Conservation (phyloP, 1,284 basidiomycete genomes). For the Cutaneotrichosporon curvatum region DNA sequence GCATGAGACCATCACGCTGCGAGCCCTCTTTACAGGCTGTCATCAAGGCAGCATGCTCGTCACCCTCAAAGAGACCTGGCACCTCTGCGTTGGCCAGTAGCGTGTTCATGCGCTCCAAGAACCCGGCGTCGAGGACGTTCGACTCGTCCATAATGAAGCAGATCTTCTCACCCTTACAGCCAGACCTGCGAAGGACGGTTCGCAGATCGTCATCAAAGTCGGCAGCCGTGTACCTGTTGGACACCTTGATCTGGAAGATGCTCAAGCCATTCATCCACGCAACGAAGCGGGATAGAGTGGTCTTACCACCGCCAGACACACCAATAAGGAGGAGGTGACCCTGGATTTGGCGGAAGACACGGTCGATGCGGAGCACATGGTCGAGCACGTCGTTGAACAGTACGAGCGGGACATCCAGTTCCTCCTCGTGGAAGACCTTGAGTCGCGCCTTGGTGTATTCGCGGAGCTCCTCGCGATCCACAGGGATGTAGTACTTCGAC, state of each 20-base stretch:
- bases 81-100: constrained; percentile 99
- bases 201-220: constrained; percentile 98
- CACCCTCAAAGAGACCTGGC: constrained; percentile 95
- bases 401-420: constrained; percentile 95
- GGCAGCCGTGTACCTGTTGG: constrained; percentile 95
- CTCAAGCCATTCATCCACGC: constrained; percentile 99
- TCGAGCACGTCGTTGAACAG: constrained; percentile 98
- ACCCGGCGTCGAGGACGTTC: constrained; percentile 96
- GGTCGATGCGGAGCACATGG: constrained; percentile 93
- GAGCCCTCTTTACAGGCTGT: constrained; percentile 98
- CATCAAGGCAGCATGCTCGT: constrained; percentile 94
- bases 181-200: constrained; percentile 83
- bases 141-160: constrained; percentile 99
- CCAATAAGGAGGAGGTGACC: constrained; percentile 95
- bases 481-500: constrained; percentile 91
- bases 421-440: constrained; percentile 93
- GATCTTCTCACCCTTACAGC: constrained; percentile 97
- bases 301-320: constrained; percentile 97
- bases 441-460: constrained; percentile 96
- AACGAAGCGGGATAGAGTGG: constrained; percentile 94
- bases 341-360: constrained; percentile 97
- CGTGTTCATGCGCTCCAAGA: constrained; percentile 98
- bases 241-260: constrained; percentile 98
- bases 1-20: constrained; percentile 92
- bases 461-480: constrained; percentile 84